Base-by-base conservation (phyloP, 495 filamentous ascomycete genomes). In the Terfezia boudieri region DNA sequence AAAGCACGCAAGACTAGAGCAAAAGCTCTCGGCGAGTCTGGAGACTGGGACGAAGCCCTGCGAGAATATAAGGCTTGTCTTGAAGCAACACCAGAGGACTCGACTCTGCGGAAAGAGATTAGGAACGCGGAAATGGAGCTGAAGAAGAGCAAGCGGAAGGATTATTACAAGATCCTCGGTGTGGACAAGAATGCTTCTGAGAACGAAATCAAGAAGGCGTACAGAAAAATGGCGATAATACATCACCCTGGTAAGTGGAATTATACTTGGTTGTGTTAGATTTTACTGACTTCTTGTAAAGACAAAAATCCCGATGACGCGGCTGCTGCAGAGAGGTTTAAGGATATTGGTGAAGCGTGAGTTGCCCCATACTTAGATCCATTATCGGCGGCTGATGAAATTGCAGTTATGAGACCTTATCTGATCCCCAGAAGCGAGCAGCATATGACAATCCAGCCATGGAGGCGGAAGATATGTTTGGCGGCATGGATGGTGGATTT, bases 111-210 rank as follows among this genome's bases (percentile, higher is more conserved):
- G 36, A 83, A 82, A 65, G 90, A 98, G 48, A 80, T 96, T 32
- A 80, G 84, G 53, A 80, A 78, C 58, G 90, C 89, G 0, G 92
- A 98, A 70, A 71, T 95, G 38, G 90, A 98, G 70, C 72, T 95
- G 59, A 98, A 98, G 81, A 96, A 96, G 80, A 81, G 82, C 61
- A 83, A 86, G 69, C 76, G 90, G 51, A 96, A 96, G 71, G 90
- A 98, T 67, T 95, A 94, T 71, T 98, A 98, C 72, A 95, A 94
- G 75, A 93, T 96, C 59, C 75, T 98, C 17, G 83, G 80, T 3
- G 72, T 98, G 10, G 74, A 78, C 46, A 96, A 94, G 71, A 83
- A 87, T 59, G 87, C 89, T 14, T 74, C 72, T 38, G 92, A 95
- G 9, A 70, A 68, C 20, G 78, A 89, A 50, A 87, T 98, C 70